Evolutionary conservation across 495 filamentous ascomycete genomes (phyloP).

Genomic region (Jackrogersella multiformis): DNA sequence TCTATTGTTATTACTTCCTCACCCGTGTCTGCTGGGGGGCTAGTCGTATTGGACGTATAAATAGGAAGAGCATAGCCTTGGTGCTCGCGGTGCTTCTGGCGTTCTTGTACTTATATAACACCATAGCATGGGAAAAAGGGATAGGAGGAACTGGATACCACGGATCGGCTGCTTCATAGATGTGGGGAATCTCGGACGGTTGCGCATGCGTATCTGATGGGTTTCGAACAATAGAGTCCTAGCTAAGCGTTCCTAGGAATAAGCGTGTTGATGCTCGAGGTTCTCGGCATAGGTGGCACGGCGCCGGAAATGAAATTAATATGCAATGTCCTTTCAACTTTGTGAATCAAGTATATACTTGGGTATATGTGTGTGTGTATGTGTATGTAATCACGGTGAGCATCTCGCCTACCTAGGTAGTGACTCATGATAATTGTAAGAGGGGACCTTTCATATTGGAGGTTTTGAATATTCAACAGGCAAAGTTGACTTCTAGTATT

Average conservation of each 20-base stretch:
- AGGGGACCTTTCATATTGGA: too few species aligned
- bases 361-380: too few species aligned
- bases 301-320: not conserved
- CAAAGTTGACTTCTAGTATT: not conserved
- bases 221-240: slow-evolving; percentile 7
- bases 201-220: slow-evolving; percentile 5
- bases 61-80: slow-evolving; percentile 37
- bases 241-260: not conserved
- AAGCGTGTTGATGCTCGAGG: not conserved
- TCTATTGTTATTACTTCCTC: slow-evolving; percentile 24
- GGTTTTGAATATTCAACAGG: too few species aligned
- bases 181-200: slow-evolving; percentile 9
- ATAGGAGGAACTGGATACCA: slow-evolving; percentile 36
- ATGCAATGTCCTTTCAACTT: not conserved
- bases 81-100: slow-evolving; percentile 37
- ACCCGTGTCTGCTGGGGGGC: slow-evolving; percentile 6
- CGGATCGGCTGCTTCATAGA: slow-evolving; percentile 26
- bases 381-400: not conserved
- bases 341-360: not conserved
- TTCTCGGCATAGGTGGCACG: not conserved
- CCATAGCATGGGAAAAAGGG: slow-evolving; percentile 30
- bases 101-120: slow-evolving; percentile 39
- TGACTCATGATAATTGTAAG: too few species aligned
- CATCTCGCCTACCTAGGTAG: too few species aligned
- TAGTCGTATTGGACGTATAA: slow-evolving; percentile 22